Conservation (phyloP, 495 filamentous ascomycete species). For the Penicillium flavigenum region DNA sequence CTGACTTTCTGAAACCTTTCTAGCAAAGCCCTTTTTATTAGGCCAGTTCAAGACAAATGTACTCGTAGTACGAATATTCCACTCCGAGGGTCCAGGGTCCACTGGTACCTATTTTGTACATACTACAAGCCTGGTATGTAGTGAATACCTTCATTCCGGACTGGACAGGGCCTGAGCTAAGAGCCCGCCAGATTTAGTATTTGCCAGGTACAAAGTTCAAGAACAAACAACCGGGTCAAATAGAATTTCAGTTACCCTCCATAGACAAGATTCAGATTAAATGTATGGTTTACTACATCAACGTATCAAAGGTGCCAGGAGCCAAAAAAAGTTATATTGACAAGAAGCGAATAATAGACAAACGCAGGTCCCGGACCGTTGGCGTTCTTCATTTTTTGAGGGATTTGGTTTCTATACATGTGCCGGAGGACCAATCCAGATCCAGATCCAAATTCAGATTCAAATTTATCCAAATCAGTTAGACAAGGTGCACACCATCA, state of each 20-base stretch:
- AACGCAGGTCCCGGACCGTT: slow-evolving; percentile 2
- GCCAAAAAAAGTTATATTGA: background rate
- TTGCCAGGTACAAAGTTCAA: slow-evolving; percentile 6
- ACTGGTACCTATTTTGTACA: background rate
- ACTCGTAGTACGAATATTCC: background rate
- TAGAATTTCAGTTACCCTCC: background rate
- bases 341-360: slow-evolving; percentile 1
- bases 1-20: background rate
- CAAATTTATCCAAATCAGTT: background rate
- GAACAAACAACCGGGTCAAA: slow-evolving; percentile 4
- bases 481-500: background rate
- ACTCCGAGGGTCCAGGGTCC: slow-evolving; percentile 8
- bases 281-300: background rate
- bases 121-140: background rate
- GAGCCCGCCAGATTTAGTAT: slow-evolving; percentile 1
- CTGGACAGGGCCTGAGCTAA: background rate
- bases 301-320: background rate
- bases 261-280: background rate
- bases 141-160: background rate
- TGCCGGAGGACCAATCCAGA: background rate
- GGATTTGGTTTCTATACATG: slow-evolving; percentile 2
- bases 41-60: background rate
- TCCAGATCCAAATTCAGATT: background rate
- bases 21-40: background rate
- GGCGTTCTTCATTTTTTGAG: background rate